phyloP scores from a whole-genome alignment of 768 basidiomycete species.

The Lenzites betulinus region DNA sequence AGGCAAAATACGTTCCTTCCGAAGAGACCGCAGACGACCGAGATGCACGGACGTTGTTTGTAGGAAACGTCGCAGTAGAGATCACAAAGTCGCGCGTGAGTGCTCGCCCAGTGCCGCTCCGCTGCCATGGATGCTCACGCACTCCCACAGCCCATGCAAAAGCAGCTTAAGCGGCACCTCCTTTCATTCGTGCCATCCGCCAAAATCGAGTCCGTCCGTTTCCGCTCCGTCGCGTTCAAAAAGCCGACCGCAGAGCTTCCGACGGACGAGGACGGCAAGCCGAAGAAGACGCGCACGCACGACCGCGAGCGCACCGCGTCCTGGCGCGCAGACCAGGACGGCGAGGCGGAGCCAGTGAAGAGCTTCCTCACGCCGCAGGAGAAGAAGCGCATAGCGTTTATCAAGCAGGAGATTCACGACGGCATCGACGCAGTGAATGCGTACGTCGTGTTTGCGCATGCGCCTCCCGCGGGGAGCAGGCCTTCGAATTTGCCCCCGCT shows the following conservation, averaged over 20 bases:
- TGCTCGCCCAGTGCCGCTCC: conserved; percentile 2
- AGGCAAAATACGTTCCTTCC: conserved; percentile 54
- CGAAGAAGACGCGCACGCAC: conserved; percentile 43
- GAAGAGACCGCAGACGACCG: conserved; percentile 75
- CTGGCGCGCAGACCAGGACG: conserved; percentile 52
- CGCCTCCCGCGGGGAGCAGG: conserved; percentile 41
- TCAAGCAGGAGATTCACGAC: conserved; percentile 88
- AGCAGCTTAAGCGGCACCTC: conserved; percentile 77
- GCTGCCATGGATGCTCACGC: background rate
- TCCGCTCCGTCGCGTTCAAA: conserved; percentile 92
- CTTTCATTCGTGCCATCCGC: conserved; percentile 68
- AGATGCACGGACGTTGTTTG: conserved; percentile 84
- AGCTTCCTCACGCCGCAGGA: conserved; percentile 76
- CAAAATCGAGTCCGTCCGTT: conserved; percentile 90
- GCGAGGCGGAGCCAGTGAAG: conserved; percentile 51
- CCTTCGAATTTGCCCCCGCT: conserved; percentile 55
- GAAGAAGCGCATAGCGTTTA: conserved; percentile 93
- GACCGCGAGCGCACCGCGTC: conserved; percentile 58
- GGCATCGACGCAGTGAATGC: conserved; percentile 77
- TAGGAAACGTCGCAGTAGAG: conserved; percentile 84
- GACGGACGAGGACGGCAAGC: conserved; percentile 38
- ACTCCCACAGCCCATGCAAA: conserved; percentile 62
- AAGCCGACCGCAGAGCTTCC: conserved; percentile 71
- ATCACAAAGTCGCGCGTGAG: conserved; percentile 76
- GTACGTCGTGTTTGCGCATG: conserved; percentile 89